Conservation (phyloP, 176 grass and related monocot species). For the Stipa capillata region DNA sequence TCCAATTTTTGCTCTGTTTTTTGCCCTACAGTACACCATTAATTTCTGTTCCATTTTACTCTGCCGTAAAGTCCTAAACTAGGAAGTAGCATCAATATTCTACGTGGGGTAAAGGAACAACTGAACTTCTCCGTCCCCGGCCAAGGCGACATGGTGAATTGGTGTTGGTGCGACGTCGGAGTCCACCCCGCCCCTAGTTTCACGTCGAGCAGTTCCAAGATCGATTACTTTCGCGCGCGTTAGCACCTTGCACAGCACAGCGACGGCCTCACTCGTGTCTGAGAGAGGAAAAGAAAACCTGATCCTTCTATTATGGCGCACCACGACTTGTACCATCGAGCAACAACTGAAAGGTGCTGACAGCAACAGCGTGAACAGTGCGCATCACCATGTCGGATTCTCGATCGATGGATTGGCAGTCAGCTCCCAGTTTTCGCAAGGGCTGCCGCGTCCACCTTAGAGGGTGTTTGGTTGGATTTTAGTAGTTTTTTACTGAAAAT, state of each 20-base stretch:
- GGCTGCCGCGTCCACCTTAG: background rate
- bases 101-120: no score
- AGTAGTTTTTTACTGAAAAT: no score
- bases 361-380: background rate
- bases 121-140: no score
- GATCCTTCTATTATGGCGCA: background rate
- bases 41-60: no score
- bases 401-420: background rate
- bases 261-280: background rate
- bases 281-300: background rate
- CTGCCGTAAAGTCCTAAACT: no score
- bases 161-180: background rate
- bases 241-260: no score
- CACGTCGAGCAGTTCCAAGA: background rate
- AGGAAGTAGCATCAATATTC: no score
- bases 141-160: no score
- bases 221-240: background rate
- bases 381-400: background rate
- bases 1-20: no score
- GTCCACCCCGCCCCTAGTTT: background rate
- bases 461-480: no score
- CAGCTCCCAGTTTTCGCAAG: background rate
- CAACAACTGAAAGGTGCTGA: background rate
- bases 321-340: constrained; percentile 8
- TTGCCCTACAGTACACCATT: no score